phyloP scores from a whole-genome alignment of 2,329 filamentous ascomycete species.

The Boeremia exigua region DNA sequence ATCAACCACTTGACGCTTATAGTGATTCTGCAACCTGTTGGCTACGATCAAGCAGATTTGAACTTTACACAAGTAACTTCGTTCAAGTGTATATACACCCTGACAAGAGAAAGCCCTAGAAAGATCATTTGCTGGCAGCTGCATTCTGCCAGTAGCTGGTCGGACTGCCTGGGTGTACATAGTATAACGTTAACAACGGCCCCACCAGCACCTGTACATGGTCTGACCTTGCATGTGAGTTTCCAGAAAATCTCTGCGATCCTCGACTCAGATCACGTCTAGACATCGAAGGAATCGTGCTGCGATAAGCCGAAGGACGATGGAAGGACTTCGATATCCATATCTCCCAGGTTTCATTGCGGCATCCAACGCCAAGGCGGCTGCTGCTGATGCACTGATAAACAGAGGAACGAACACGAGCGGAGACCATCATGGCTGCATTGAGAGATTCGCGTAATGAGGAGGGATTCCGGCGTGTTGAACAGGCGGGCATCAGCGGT shows the following conservation, averaged over 20 bases:
- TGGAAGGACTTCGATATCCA: slow-evolving; percentile 4
- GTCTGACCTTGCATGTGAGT: slow-evolving; percentile 9
- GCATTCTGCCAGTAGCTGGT: too few species aligned
- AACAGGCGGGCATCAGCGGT: slow-evolving; percentile 10
- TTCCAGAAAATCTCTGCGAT: slow-evolving; percentile 5
- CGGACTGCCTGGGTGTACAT: too few species aligned
- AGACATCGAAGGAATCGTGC: neutral
- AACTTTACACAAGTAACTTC: too few species aligned
- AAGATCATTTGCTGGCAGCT: too few species aligned
- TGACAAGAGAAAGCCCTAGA: too few species aligned
- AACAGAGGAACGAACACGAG: slow-evolving; percentile 5
- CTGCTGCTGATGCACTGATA: slow-evolving; percentile 4
- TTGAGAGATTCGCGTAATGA: slow-evolving; percentile 1
- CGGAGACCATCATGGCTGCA: neutral
- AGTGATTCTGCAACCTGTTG: too few species aligned
- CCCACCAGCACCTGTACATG: slow-evolving; percentile 8
- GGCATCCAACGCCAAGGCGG: slow-evolving; percentile 7
- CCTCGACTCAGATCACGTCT: neutral
- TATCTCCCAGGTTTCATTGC: neutral
- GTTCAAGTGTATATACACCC: too few species aligned
- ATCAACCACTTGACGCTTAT: too few species aligned
- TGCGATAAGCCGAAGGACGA: neutral
- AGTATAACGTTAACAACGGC: too few species aligned
- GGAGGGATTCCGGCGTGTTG: neutral
- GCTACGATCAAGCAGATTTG: too few species aligned